Percentiles rank a stretch among this genome's conserved stretches.
Conservation (phyloP, 108 stramenopile species). For the Craspedostauros australis region DNA sequence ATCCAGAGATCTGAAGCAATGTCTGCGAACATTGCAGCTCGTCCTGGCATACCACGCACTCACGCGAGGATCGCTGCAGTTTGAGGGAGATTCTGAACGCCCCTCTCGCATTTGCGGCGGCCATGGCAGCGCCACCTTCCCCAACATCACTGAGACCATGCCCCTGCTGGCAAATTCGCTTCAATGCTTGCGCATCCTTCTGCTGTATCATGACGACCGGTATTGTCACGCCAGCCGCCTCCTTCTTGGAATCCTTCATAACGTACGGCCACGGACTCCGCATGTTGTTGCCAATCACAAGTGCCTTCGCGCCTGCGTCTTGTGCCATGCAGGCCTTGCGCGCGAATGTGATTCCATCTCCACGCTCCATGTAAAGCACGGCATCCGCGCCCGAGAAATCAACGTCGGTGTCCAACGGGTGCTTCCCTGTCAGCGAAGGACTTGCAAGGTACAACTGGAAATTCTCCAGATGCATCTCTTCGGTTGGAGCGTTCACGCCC, state of each 20-base stretch:
- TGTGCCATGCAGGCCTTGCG: slow-evolving; percentile 69
- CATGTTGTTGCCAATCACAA: slow-evolving; percentile 49
- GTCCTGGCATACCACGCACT: slow-evolving; percentile 74
- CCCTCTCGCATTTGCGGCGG: not conserved
- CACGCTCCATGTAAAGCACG: slow-evolving; percentile 62
- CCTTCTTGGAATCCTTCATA: slow-evolving; percentile 69
- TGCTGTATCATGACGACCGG: slow-evolving; percentile 75
- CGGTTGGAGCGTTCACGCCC: slow-evolving; percentile 3
- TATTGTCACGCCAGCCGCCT: slow-evolving; percentile 46
- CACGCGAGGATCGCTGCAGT: slow-evolving; percentile 21
- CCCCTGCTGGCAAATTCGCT: not conserved
- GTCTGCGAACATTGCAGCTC: slow-evolving; percentile 35
- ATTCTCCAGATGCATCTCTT: not conserved
- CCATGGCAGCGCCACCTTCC: not conserved
- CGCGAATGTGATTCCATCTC: slow-evolving; percentile 73
- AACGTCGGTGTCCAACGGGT: not conserved
- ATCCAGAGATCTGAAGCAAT: slow-evolving; percentile 60
- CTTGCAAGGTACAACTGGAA: not conserved
- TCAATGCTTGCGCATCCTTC: slow-evolving; percentile 39
- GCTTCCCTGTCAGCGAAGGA: not conserved
- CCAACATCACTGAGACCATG: not conserved
- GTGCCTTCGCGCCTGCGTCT: slow-evolving; percentile 64
- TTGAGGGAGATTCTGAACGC: slow-evolving; percentile 13
- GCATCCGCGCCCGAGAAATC: not conserved
- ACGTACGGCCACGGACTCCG: slow-evolving; percentile 70